Evolutionary conservation across 306 rosid genomes (phyloP).

Genomic region (Benincasa hispida): DNA sequence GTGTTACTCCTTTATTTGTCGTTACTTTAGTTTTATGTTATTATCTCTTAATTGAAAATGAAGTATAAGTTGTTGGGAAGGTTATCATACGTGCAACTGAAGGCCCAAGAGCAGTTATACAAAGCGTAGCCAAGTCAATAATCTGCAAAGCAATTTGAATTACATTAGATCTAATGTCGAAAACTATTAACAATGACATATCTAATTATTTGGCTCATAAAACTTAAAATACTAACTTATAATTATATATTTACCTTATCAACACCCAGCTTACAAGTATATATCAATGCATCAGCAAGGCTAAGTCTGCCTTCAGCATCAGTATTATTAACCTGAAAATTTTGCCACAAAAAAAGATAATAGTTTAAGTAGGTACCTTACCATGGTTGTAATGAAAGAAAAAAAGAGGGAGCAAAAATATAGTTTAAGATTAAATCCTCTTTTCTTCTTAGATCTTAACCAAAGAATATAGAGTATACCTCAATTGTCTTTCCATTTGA

Average conservation of each 20-base stretch:
- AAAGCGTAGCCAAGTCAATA: slow-evolving; percentile 86
- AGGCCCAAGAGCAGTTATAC: slow-evolving; percentile 81
- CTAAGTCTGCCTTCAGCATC: slow-evolving; percentile 99
- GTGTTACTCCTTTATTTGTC: too few species aligned
- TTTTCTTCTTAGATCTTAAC: neutral
- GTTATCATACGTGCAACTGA: slow-evolving; percentile 82
- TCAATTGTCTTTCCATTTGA: too few species aligned
- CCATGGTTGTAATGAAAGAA: neutral
- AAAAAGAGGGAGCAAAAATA: neutral
- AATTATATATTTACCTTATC: slow-evolving; percentile 49
- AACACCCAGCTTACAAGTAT: slow-evolving; percentile 93
- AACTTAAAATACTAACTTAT: neutral
- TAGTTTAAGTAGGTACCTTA: neutral
- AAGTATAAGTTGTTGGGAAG: neutral
- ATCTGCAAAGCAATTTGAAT: slow-evolving; percentile 36
- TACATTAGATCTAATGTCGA: slow-evolving; percentile 12
- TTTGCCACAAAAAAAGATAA: neutral
- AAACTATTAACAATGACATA: neutral
- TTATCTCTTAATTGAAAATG: neutral
- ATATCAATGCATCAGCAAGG: slow-evolving; percentile 86
- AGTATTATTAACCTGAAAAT: slow-evolving; percentile 86
- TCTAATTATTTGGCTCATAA: too few species aligned
- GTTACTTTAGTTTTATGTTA: too few species aligned
- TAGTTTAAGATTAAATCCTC: neutral
- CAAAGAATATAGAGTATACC: slow-evolving; percentile 27